Conservation (phyloP, 2,329 filamentous ascomycete species). For the Neospermospora avenae region DNA sequence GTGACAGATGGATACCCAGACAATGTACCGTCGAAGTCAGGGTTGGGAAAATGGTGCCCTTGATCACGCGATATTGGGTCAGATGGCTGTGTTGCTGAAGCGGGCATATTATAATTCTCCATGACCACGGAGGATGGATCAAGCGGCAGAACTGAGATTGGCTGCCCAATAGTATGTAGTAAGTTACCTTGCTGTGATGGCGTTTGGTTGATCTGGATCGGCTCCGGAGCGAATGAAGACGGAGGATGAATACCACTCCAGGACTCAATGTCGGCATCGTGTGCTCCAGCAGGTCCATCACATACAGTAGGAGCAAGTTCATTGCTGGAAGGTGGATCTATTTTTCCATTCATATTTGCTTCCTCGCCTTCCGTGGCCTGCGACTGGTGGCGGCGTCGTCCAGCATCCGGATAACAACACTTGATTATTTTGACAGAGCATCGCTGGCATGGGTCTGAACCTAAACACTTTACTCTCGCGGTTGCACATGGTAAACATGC, state of each 20-base stretch:
- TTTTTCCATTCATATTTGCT: background rate
- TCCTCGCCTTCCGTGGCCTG: background rate
- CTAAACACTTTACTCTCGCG: conserved; percentile 2
- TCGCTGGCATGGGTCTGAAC: conserved; percentile 1
- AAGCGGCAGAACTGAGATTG: background rate
- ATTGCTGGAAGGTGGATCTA: background rate
- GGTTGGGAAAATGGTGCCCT: background rate
- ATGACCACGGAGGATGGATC: background rate
- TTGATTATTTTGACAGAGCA: background rate
- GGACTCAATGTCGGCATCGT: background rate
- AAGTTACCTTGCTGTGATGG: background rate
- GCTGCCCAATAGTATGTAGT: background rate
- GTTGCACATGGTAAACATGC: conserved; percentile 3
- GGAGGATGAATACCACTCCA: background rate
- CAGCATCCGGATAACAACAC: background rate
- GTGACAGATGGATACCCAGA: background rate
- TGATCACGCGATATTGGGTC: background rate
- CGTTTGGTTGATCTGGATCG: background rate
- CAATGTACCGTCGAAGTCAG: background rate
- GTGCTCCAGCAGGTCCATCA: background rate
- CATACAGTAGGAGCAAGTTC: background rate
- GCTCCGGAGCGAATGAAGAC: background rate
- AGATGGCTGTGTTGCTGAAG: background rate
- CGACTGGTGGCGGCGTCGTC: background rate
- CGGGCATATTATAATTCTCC: background rate